phyloP scores from a whole-genome alignment of 163 green algal species.

The Scenedesmus sp. region DNA sequence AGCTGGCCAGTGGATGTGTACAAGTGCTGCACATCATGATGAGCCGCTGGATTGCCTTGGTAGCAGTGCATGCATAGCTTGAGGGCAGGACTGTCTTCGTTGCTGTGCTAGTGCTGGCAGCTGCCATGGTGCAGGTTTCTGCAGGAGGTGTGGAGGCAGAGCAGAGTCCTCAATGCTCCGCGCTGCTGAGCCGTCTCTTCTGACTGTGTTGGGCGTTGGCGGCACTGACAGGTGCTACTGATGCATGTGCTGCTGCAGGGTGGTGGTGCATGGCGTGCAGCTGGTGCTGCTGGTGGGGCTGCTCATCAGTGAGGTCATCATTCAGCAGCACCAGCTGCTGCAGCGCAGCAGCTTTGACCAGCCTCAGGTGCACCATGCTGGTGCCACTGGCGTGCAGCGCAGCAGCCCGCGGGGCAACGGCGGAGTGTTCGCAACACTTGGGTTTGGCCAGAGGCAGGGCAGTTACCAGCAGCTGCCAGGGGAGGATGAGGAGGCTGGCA shows the following conservation, averaged over 20 bases:
- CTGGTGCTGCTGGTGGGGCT: slow-evolving; percentile 45
- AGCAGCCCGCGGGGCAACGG: not conserved
- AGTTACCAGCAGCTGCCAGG: slow-evolving; percentile 37
- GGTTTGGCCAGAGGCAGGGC: not conserved
- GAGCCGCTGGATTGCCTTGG: too few species aligned
- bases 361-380: not conserved
- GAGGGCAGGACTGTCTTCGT: too few species aligned
- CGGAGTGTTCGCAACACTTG: not conserved
- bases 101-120: too few species aligned
- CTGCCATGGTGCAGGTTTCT: too few species aligned
- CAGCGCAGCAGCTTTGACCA: slow-evolving; percentile 38
- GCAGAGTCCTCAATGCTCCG: too few species aligned
- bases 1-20: not conserved
- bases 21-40: not conserved
- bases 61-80: too few species aligned
- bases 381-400: not conserved
- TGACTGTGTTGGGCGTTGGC: too few species aligned
- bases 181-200: too few species aligned
- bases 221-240: too few species aligned
- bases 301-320: slow-evolving; percentile 48
- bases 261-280: slow-evolving; percentile 43
- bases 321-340: slow-evolving; percentile 55
- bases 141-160: too few species aligned
- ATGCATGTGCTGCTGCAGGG: slow-evolving; percentile 28
- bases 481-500: not conserved